Percentiles rank a stretch among this genome's conserved stretches.
These are phyloP conservation scores for Dimocarpus longan DNA, from an alignment of 345 rosid species.

Conservation along the genomic window DNA sequence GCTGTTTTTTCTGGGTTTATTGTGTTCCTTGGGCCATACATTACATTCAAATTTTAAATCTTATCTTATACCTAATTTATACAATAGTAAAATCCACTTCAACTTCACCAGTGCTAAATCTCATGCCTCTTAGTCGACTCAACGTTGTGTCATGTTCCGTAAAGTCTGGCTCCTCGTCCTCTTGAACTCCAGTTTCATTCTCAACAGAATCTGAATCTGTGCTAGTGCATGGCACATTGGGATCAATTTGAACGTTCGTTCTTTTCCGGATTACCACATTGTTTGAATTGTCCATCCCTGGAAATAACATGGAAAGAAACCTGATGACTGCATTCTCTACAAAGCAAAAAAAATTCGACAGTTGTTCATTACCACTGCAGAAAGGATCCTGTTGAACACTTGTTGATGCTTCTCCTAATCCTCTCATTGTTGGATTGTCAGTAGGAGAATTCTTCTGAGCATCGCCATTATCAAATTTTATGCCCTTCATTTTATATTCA, in stretches of 20 bases:
- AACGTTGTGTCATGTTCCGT: not conserved
- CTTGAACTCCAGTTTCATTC: not conserved
- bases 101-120: not conserved
- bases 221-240: not conserved
- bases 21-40: no score
- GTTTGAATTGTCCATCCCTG: not conserved
- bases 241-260: not conserved
- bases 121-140: not conserved
- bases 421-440: not conserved
- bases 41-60: not conserved
- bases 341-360: not conserved
- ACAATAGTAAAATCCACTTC: slow-evolving; percentile 4
- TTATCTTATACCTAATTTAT: not conserved
- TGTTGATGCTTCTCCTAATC: slow-evolving; percentile 3
- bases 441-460: not conserved
- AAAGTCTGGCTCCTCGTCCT: not conserved
- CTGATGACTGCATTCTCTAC: not conserved
- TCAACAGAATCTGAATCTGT: not conserved
- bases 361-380: not conserved
- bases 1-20: no score
- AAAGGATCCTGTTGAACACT: not conserved
- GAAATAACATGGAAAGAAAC: no score
- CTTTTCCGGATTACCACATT: not conserved
- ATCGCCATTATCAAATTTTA: not conserved
- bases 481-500: no score